Conservation (phyloP, 2,329 filamentous ascomycete genomes). For the Penicillium capsulatum region DNA sequence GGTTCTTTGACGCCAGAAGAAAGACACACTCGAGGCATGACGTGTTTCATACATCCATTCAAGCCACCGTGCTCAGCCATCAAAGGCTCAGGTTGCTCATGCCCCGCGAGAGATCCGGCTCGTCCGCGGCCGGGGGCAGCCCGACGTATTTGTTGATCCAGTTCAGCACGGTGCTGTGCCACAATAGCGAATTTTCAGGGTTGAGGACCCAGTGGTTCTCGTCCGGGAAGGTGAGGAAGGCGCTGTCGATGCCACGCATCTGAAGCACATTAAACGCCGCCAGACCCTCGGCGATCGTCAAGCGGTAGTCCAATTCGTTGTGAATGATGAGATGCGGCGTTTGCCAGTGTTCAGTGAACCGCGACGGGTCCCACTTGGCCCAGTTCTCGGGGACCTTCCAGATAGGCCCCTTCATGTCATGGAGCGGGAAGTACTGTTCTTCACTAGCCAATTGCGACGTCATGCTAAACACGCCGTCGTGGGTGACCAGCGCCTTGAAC, state of each 20-base stretch:
- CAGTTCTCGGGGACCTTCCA: conserved; percentile 51
- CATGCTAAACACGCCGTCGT: conserved; percentile 49
- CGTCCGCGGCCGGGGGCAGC: conserved; percentile 43
- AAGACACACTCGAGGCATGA: neutral
- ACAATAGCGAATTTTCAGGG: conserved; percentile 83
- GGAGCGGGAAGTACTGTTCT: conserved; percentile 54
- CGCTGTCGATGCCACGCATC: conserved; percentile 67
- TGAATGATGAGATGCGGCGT: conserved; percentile 90
- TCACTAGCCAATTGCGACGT: conserved; percentile 45
- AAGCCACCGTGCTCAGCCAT: conserved; percentile 1
- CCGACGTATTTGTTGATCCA: conserved; percentile 65
- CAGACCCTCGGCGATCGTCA: conserved; percentile 79
- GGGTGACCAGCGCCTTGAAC: conserved; percentile 56
- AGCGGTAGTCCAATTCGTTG: conserved; percentile 81
- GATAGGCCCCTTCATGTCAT: conserved; percentile 49
- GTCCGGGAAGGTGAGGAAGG: conserved; percentile 75
- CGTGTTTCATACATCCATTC: too few relatives aligned
- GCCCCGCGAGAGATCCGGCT: conserved; percentile 18
- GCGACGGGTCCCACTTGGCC: conserved; percentile 56
- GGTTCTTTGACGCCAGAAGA: conserved; percentile 13
- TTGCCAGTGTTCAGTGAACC: conserved; percentile 63
- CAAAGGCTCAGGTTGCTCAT: conserved; percentile 21
- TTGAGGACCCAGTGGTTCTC: conserved; percentile 83
- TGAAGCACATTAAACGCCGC: conserved; percentile 84
- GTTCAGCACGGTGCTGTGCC: conserved; percentile 79